Evolutionary conservation across 352 stramenopile genomes (phyloP).

Genomic region (Globisporangium solare): DNA sequence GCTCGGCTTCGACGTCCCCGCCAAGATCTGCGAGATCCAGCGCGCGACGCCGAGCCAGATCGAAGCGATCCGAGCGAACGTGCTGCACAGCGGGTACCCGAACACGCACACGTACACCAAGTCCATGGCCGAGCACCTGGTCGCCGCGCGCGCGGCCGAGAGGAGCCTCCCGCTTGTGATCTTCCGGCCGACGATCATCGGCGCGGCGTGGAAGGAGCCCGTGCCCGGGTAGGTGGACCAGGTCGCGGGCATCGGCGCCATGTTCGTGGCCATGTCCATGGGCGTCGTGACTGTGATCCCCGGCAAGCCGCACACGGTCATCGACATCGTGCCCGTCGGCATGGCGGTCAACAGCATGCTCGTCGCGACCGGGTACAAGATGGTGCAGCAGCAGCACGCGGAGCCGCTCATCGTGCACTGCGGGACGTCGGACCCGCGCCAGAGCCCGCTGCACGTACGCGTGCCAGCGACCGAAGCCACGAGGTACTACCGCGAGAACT

Average conservation of each 20-base stretch:
- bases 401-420: too few species aligned
- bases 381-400: too few species aligned
- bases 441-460: too few species aligned
- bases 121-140: slow-evolving; percentile 80
- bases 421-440: too few species aligned
- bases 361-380: too few species aligned
- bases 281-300: slow-evolving; percentile 80
- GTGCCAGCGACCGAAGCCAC: too few species aligned
- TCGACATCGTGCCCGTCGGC: slow-evolving; percentile 83
- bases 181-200: slow-evolving; percentile 83
- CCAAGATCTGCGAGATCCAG: slow-evolving; percentile 49
- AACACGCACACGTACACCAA: slow-evolving; percentile 90
- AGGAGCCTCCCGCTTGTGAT: slow-evolving; percentile 58
- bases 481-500: too few species aligned
- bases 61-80: slow-evolving; percentile 62
- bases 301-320: slow-evolving; percentile 69
- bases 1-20: slow-evolving; percentile 75
- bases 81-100: slow-evolving; percentile 78
- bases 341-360: slow-evolving; percentile 76
- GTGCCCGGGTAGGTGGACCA: slow-evolving; percentile 82
- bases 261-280: slow-evolving; percentile 74
- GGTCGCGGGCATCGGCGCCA: slow-evolving; percentile 68
- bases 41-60: slow-evolving; percentile 47
- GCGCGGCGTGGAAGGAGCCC: slow-evolving; percentile 82
- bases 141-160: slow-evolving; percentile 34